Conservation (phyloP, 768 basidiomycete genomes). For the Tylopilus rubrobrunneus region DNA sequence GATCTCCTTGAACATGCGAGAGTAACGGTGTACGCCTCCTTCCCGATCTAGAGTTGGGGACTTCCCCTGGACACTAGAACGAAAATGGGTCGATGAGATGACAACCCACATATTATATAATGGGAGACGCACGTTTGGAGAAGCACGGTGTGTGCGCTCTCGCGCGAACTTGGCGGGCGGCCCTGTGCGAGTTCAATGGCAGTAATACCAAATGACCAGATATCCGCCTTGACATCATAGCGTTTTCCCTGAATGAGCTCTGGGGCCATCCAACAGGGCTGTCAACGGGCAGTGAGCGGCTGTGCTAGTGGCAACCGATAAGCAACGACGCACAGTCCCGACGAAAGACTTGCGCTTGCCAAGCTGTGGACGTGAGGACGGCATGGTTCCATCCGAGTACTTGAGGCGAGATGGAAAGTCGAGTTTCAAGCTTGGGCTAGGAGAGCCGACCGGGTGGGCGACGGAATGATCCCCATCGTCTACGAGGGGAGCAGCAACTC, state of each 20-base stretch:
- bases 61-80: conserved; percentile 62
- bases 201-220: conserved; percentile 97
- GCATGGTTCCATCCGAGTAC: background rate
- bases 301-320: background rate
- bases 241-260: conserved; percentile 82
- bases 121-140: conserved; percentile 58
- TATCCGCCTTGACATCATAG: conserved; percentile 86
- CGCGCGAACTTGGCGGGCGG: conserved; percentile 77
- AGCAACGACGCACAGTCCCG: conserved; percentile 60
- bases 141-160: conserved; percentile 69
- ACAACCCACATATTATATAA: background rate
- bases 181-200: conserved; percentile 87
- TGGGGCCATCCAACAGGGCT: conserved; percentile 98
- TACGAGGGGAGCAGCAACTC: conserved; percentile 81
- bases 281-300: conserved; percentile 4
- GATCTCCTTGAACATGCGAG: conserved; percentile 77
- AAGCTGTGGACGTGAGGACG: conserved; percentile 39
- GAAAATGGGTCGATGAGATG: background rate
- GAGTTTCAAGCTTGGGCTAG: conserved; percentile 35
- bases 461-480: conserved; percentile 54
- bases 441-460: conserved; percentile 5
- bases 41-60: conserved; percentile 76
- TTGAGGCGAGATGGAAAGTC: conserved; percentile 24
- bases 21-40: conserved; percentile 70
- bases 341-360: conserved; percentile 91